Conservation (phyloP, 2,329 filamentous ascomycete genomes). For the Fusarium xyrophilum region DNA sequence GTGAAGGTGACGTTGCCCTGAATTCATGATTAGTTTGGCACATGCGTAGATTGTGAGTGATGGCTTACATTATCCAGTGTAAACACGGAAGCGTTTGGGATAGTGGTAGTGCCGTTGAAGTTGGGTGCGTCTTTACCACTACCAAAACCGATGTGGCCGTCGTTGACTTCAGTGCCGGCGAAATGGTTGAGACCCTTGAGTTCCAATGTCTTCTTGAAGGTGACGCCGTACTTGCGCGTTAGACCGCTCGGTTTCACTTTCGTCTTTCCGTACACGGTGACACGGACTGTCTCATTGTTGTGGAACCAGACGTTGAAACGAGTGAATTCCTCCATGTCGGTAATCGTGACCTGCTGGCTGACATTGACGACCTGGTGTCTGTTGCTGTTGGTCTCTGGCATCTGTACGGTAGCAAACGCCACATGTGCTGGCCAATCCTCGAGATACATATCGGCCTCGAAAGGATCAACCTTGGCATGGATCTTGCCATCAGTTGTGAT, state of each 20-base stretch:
- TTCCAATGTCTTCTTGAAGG: constrained; percentile 63
- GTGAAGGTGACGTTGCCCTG: constrained; percentile 69
- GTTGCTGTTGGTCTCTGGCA: constrained; percentile 59
- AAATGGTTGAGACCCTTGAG: constrained; percentile 63
- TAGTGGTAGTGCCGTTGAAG: constrained; percentile 64
- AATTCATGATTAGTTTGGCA: constrained; percentile 4
- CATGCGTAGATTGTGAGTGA: not conserved
- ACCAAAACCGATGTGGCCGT: constrained; percentile 56
- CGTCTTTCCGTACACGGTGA: constrained; percentile 61
- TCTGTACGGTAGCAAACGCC: constrained; percentile 59
- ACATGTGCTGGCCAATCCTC: constrained; percentile 55
- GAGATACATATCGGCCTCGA: constrained; percentile 63
- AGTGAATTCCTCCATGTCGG: constrained; percentile 57
- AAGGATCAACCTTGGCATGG: constrained; percentile 58
- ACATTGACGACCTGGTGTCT: constrained; percentile 60
- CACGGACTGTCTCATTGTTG: constrained; percentile 56
- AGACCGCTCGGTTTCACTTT: constrained; percentile 59
- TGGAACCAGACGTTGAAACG: constrained; percentile 64
- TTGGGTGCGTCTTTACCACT: constrained; percentile 58
- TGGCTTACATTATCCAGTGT: constrained; percentile 67
- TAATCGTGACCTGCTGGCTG: constrained; percentile 56
- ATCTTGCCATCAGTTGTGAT: constrained; percentile 60
- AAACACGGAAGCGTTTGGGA: constrained; percentile 70
- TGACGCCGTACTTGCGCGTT: constrained; percentile 55
- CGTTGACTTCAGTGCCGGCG: constrained; percentile 58